Percentiles rank a stretch among this genome's conserved stretches.
These are phyloP conservation scores for Achlya hypogyna DNA, from an alignment of 352 stramenopile genomes.

Conservation along the genomic window DNA sequence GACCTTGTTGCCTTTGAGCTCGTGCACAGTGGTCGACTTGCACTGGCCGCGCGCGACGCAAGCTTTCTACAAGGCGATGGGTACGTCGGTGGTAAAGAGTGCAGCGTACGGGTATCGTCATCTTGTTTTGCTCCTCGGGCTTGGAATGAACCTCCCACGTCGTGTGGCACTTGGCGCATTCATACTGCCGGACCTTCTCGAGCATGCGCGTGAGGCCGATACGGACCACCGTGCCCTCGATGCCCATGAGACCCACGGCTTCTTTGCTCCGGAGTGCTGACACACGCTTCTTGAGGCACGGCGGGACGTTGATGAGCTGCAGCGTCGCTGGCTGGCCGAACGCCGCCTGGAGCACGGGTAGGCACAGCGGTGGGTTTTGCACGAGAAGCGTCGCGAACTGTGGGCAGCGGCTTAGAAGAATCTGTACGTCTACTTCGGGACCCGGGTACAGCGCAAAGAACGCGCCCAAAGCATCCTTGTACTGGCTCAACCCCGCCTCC, in stretches of 20 bases:
- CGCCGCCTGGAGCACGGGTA: conserved; percentile 5
- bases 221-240: conserved; percentile 16
- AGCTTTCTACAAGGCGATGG: neutral
- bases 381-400: conserved; percentile 18
- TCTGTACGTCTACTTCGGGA: conserved; percentile 16
- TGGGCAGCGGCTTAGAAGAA: conserved; percentile 15
- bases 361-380: conserved; percentile 17
- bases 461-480: conserved; percentile 10
- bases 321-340: neutral
- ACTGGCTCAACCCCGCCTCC: conserved; percentile 7
- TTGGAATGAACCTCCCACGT: conserved; percentile 20
- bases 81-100: neutral
- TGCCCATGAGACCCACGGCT: conserved; percentile 13
- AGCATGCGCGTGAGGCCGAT: conserved; percentile 14
- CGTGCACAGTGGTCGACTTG: conserved; percentile 25
- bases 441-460: conserved; percentile 16
- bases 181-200: conserved; percentile 19
- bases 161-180: conserved; percentile 19
- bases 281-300: conserved; percentile 20
- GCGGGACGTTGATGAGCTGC: conserved; percentile 12
- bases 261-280: conserved; percentile 17
- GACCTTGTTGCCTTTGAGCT: conserved; percentile 28
- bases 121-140: conserved; percentile 18
- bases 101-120: conserved; percentile 11
- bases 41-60: conserved; percentile 11